Evolutionary conservation across 2,329 filamentous ascomycete species (phyloP), one percentile per base, ranked within the genome.

Genomic region (Periconia macrospinosa): DNA sequence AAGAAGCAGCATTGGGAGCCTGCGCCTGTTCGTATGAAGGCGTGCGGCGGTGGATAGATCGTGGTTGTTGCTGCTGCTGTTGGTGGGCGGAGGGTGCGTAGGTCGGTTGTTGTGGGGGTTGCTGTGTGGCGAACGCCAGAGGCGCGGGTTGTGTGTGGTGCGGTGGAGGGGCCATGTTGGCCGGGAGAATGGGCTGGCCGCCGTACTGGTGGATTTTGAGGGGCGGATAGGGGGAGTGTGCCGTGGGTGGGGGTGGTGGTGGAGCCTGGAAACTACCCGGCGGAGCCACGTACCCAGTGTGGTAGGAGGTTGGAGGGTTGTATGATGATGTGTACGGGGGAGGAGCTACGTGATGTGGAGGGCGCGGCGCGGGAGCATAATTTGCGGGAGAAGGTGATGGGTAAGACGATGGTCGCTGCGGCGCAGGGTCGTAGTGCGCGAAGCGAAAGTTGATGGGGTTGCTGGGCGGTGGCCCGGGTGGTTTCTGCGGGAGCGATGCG

Each of bases 141-240:
- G 55, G 49, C 15, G 33, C 11, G 17, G 58, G 49, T 41, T 56
- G 57, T 23, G 62, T 41, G 30, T 61, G 62, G 17, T 55, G 45
- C 18, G 60, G 63, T 5, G 63, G 66, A n/a, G 65, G 70, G 8
- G 68, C 70, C 60, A 72, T 69, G 45, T 61, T 73, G 1, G 73
- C 73, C 2, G 73, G 73, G 3, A 75, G 63, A 45, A 76, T 75
- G 5, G 71, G 72, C 47, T 72, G 71, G 14, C 73, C 73, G 1
- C 73, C 73, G 47, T 74, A 76, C 51, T 76, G 73, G 8, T 69
- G 71, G 13, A 72, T 70, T 47, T 73, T 73, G 2, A 72, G 60
- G 0, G 69, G 68, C 27, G 69, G 68, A 37, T 71, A 71, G 11
- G 59, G 56, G 13, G 61, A 35, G 10, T 59, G 48, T n/a, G 52